A percentile compares a stretch with the other conserved stretches of the same genome.
phyloP scores from a whole-genome alignment of 176 grass and related monocot genomes.

The Triticum dicoccoides region DNA sequence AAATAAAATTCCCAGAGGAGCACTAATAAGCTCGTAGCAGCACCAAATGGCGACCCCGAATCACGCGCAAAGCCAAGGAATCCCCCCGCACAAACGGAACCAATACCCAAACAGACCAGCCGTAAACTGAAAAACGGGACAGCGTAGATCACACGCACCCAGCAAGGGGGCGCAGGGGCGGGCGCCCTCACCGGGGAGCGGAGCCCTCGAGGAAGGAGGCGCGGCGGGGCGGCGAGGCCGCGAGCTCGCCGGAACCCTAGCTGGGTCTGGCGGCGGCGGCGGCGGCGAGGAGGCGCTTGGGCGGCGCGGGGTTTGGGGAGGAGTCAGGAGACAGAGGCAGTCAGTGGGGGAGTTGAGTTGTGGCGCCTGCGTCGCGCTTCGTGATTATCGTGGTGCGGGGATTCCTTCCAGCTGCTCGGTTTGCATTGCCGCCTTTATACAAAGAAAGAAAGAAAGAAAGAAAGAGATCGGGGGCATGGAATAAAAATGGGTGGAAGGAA shows the following conservation, averaged over 20 bases:
- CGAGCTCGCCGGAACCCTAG: slow-evolving; percentile 24
- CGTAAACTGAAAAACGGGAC: neutral
- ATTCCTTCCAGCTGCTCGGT: slow-evolving; percentile 20
- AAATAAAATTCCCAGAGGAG: neutral
- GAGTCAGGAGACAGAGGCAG: neutral
- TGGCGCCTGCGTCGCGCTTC: neutral
- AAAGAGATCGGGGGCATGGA: neutral
- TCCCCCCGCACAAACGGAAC: neutral
- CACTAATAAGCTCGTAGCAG: neutral
- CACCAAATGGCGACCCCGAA: neutral
- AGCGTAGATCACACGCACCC: neutral
- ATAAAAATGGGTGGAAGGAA: slow-evolving; percentile 19
- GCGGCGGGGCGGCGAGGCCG: slow-evolving; percentile 2
- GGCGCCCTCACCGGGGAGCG: slow-evolving; percentile 3
- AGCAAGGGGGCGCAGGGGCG: neutral
- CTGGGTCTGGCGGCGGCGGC: slow-evolving; percentile 14
- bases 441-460: neutral
- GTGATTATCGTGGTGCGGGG: slow-evolving; percentile 23
- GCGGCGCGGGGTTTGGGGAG: neutral
- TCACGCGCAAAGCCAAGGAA: neutral
- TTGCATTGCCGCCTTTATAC: slow-evolving; percentile 11
- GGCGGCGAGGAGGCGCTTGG: neutral
- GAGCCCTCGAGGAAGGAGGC: neutral
- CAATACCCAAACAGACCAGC: neutral
- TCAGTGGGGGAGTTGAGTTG: neutral